These are phyloP conservation scores for Apiospora kogelbergensis DNA, from an alignment of 2,329 filamentous ascomycete genomes.

Conservation along the genomic window DNA sequence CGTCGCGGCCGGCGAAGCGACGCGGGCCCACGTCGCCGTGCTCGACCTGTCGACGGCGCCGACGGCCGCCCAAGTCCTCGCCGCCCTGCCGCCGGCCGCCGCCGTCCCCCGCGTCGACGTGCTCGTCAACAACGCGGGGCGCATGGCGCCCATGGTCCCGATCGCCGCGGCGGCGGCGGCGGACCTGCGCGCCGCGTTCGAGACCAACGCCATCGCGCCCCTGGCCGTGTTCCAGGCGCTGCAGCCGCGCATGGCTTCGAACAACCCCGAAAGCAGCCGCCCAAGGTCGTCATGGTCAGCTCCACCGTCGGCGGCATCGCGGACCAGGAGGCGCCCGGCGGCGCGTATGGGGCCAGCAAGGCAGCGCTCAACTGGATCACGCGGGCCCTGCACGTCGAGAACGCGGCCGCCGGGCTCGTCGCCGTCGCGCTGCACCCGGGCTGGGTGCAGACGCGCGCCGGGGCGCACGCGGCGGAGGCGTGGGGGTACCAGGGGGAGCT, in stretches of 20 bases:
- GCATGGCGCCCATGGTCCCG: constrained; percentile 30
- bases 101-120: constrained; percentile 44
- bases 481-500: constrained; percentile 29
- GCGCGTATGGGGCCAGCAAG: constrained; percentile 37
- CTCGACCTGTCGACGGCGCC: constrained; percentile 34
- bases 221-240: constrained; percentile 36
- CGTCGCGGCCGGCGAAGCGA: constrained; percentile 27
- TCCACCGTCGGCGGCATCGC: constrained; percentile 36
- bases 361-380: constrained; percentile 36
- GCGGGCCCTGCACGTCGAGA: constrained; percentile 29
- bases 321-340: constrained; percentile 31
- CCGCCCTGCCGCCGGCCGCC: constrained; percentile 26
- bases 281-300: constrained; percentile 37
- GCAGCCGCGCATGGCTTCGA: constrained; percentile 32
- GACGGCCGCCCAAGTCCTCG: constrained; percentile 28
- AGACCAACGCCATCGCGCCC: constrained; percentile 44
- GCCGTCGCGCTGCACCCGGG: constrained; percentile 38
- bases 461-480: constrained; percentile 29
- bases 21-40: constrained; percentile 36
- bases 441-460: constrained; percentile 35
- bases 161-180: constrained; percentile 28
- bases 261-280: constrained; percentile 13
- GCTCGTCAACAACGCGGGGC: constrained; percentile 52
- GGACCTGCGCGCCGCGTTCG: constrained; percentile 39
- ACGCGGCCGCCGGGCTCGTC: constrained; percentile 22